Evolutionary conservation across 2,329 filamentous ascomycete genomes (phyloP).

Genomic region (Fusarium sp.): DNA sequence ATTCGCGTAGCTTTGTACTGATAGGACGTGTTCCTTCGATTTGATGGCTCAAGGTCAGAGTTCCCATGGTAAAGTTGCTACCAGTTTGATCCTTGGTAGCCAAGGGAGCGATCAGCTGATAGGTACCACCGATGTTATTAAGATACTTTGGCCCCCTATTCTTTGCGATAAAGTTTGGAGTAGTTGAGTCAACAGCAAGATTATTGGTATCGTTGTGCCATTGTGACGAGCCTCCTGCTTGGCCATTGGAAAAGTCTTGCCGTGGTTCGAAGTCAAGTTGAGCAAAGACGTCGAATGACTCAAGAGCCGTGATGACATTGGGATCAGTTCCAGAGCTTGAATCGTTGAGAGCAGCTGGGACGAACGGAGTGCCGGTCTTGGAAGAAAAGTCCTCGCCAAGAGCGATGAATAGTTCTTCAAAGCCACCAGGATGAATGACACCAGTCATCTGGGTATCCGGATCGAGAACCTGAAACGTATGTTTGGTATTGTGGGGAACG

Average conservation of each 20-base stretch:
- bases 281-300: not conserved
- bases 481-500: not conserved
- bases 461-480: slow-evolving; percentile 1
- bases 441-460: slow-evolving; percentile 3
- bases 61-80: not conserved
- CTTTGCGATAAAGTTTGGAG: slow-evolving; percentile 1
- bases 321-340: slow-evolving; percentile 1
- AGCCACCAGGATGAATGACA: slow-evolving; percentile 1
- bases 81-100: not conserved
- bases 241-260: not conserved
- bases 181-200: not conserved
- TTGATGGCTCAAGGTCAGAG: not conserved
- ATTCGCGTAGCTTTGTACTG: not conserved
- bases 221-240: not conserved
- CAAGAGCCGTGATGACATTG: not conserved
- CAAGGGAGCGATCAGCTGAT: not conserved
- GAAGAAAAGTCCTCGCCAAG: not conserved
- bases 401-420: not conserved
- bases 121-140: not conserved
- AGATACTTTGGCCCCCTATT: not conserved
- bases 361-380: not conserved
- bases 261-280: not conserved
- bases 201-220: not conserved
- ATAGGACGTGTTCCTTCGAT: not conserved
- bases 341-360: not conserved